Evolutionary conservation across 1,139 yeast genomes (phyloP), one percentile per base, ranked within the genome.

Genomic region (Sugiyamaella xylanicola): DNA sequence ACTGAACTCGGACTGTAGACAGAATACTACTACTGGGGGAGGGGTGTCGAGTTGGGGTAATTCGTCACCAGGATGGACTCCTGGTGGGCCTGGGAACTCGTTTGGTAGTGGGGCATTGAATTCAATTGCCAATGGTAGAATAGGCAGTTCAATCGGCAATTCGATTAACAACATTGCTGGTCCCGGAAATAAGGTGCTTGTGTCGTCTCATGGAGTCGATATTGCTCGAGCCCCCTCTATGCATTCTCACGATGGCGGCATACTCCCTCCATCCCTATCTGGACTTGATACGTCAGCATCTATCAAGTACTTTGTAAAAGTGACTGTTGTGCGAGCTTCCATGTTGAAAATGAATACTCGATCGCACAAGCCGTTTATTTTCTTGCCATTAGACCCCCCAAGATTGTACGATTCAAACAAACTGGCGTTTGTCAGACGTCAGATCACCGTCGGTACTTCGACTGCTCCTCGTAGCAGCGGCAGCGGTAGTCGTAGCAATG

Each of bases 241-340:
- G 5, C 46, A 29, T 40, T 53, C 75, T 51, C 87, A 83, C 63
- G 64, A 75, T 2, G 67, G 70, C 1, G 65, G 74, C 1, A 78
- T 75, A 47, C 68, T 84, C 39, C 88, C 89, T 2, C 88, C 90
- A 0, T 76, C 86, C 0, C 68, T 84, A 21, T 69, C 76, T 19
- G 83, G 79, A 4, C 59, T 77, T 56, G 79, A 77, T 1, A 76
- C 76, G 8, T 67, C 69, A 61, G 86, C 84, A 11, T 68, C 74
- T 2, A 70, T 84, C 45, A 73, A 63, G 44, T 83, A 83, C 64
- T 82, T 77, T 63, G 73, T 84, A 54, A 84, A 84, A 65, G 87
- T 77, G 8, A 83, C 87, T 0, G 83, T 84, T 48, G 81, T 79
- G 57, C 69, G 86, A 54, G 73, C 85, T 1, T 78, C 85, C 3